Conservation (phyloP, 495 filamentous ascomycete genomes). For the Penicillium riverlandense region DNA sequence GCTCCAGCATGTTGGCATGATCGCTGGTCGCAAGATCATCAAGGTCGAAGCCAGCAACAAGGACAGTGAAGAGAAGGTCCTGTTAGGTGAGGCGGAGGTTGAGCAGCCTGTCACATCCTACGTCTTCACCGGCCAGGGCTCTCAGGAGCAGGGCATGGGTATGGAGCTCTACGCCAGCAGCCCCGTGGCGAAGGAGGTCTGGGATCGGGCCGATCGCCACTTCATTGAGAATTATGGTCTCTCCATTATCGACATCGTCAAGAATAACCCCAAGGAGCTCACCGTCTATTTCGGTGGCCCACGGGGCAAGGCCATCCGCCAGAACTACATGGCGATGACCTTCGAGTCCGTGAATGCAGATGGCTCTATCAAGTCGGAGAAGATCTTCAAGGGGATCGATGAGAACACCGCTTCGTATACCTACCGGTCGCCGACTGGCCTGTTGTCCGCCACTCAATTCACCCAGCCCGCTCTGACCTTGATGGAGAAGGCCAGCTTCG, state of each 20-base stretch:
- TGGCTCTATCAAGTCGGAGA: constrained; percentile 90
- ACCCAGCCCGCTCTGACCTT: constrained; percentile 94
- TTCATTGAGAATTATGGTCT: constrained; percentile 99
- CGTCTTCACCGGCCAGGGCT: constrained; percentile 96
- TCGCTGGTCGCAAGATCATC: constrained; percentile 96
- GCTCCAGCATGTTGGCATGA: constrained; percentile 95
- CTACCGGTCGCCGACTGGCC: constrained; percentile 89
- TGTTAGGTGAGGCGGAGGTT: constrained; percentile 92
- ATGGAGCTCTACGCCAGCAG: constrained; percentile 97
- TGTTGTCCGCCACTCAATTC: constrained; percentile 97
- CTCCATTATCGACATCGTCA: constrained; percentile 96
- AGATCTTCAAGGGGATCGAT: constrained; percentile 96
- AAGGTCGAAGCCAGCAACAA: constrained; percentile 92
- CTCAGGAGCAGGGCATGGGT: constrained; percentile 98
- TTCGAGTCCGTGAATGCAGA: constrained; percentile 93
- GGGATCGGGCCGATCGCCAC: constrained; percentile 96
- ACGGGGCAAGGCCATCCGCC: constrained; percentile 90
- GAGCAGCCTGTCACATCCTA: constrained; percentile 97
- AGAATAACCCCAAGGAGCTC: constrained; percentile 98
- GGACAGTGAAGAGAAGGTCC: constrained; percentile 90
- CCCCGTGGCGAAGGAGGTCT: constrained; percentile 89
- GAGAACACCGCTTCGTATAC: constrained; percentile 92
- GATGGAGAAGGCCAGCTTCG: constrained; percentile 99
- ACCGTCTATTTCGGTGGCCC: constrained; percentile 98
- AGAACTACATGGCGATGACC: constrained; percentile 99